Percentiles rank a stretch among this genome's conserved stretches.
phyloP scores from a whole-genome alignment of 1,284 basidiomycete genomes.

The Cryptococcus amylolentus region DNA sequence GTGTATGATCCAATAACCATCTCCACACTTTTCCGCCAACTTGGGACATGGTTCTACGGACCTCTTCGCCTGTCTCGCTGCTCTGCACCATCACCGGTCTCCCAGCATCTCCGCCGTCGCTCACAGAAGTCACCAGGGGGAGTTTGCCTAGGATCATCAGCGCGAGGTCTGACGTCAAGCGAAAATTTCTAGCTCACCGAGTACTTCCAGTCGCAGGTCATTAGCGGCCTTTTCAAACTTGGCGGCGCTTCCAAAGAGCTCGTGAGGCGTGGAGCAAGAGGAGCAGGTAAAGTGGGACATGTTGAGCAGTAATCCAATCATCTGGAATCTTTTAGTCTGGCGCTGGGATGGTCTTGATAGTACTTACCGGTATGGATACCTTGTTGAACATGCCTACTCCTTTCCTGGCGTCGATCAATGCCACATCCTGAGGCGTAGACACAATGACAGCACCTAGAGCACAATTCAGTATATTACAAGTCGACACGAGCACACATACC shows the following conservation, averaged over 20 bases:
- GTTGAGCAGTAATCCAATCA: conserved; percentile 84
- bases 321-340: conserved; percentile 53
- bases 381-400: conserved; percentile 93
- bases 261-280: conserved; percentile 66
- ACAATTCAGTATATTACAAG: not conserved
- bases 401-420: conserved; percentile 85
- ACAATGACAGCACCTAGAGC: conserved; percentile 77
- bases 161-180: not conserved
- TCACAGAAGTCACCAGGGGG: conserved; percentile 75
- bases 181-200: conserved; percentile 57
- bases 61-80: conserved; percentile 32
- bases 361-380: conserved; percentile 72
- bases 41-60: conserved; percentile 34
- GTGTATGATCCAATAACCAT: conserved; percentile 24
- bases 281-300: conserved; percentile 81
- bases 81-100: conserved; percentile 52
- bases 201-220: conserved; percentile 62
- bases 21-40: conserved; percentile 42
- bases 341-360: too few species aligned
- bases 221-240: conserved; percentile 64
- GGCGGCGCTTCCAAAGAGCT: conserved; percentile 73
- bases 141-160: conserved; percentile 53
- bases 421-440: conserved; percentile 93
- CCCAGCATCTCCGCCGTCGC: conserved; percentile 71
- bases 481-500: conserved; percentile 54